Evolutionary conservation across 257 asterid genomes (phyloP).

Genomic region (Solanum bukasovii): DNA sequence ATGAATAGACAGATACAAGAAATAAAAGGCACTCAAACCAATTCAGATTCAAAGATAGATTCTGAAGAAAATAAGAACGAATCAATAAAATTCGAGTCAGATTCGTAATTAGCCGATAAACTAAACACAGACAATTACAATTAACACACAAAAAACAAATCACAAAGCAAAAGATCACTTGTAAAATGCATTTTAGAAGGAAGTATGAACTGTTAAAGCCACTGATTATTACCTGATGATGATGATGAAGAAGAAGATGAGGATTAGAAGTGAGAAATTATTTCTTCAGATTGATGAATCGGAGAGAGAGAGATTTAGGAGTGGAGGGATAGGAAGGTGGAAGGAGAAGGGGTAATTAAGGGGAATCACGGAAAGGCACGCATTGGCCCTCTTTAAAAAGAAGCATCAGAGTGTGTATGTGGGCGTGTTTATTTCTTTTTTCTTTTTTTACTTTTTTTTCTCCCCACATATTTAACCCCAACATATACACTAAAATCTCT

Average conservation of each 20-base stretch:
- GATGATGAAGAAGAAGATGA: neutral
- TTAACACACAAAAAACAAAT: neutral
- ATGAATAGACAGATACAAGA: neutral
- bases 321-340: neutral
- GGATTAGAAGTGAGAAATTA: neutral
- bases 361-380: slow-evolving; percentile 24
- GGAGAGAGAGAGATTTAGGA: neutral
- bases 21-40: neutral
- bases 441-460: neutral
- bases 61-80: neutral
- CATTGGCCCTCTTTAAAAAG: slow-evolving; percentile 12
- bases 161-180: neutral
- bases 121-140: neutral
- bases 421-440: neutral
- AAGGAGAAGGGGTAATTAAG: slow-evolving; percentile 23
- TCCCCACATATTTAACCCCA: neutral
- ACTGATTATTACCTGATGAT: neutral
- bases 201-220: neutral
- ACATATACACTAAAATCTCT: neutral
- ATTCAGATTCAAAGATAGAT: neutral
- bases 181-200: neutral
- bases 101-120: neutral
- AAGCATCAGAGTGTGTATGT: neutral
- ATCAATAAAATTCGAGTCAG: neutral
- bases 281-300: neutral